Base-by-base conservation (phyloP, 1,139 yeast genomes). In the Geotrichum citri-aurantii region DNA sequence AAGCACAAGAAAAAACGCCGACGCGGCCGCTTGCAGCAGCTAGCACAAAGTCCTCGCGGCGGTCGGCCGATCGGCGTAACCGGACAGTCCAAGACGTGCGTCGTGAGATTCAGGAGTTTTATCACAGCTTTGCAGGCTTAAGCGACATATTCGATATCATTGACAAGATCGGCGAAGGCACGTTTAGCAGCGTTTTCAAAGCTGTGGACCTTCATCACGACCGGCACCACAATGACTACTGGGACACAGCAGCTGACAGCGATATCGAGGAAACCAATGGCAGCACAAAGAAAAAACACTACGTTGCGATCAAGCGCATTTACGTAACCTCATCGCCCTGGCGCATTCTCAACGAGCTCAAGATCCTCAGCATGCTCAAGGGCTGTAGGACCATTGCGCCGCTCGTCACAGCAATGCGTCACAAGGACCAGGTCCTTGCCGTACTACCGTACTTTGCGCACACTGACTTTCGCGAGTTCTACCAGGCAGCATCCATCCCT, bases 301-400 rank as follows among this genome's bases (percentile, higher is more conserved):
- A 83, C 57, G 99, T 95, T 60, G 99, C 99, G 4, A 77, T 93
- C 65, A 93, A 93, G 72, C 84, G 95, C 68, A 91, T 93, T 57
- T 92, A 92, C 71, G 99, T 92, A 29, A 95, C 99, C 0, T 89
- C 97, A 1, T 90, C 97, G 6, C 97, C 98, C 0, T 85, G 83
- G 64, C 81, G 99, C 71, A 92, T 93, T 55, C 84, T 83, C 66
- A 91, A 91, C 71, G 99, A 93, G 72, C 79, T 93, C 65, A 86
- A 86, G 64, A 76, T 93, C 56, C 78, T 93, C 46, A 85, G 86
- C 69, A 80, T 80, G 61, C 75, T 92, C 54, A 69, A 79, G 14
- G 91, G 92, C 1, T 85, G 86, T 62, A 78, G 82, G 1, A 83
- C 86, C 62, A 91, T 93, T 52, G 96, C 97, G 0, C 97, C 97